These are phyloP conservation scores for Rheum nobile DNA, from an alignment of 148 eudicot species.

Conservation along the genomic window DNA sequence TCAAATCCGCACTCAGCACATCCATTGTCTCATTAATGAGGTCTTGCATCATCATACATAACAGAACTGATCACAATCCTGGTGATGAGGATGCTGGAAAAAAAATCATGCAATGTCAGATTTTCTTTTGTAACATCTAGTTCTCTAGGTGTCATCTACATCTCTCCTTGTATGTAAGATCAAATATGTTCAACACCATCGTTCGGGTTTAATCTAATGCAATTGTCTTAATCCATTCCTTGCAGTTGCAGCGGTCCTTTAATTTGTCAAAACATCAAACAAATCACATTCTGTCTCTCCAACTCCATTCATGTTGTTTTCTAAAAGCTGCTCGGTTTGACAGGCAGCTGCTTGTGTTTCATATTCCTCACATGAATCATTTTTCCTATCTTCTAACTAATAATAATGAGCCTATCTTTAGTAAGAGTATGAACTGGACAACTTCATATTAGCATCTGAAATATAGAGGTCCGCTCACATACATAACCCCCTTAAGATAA, in stretches of 20 bases:
- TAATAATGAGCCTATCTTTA: background rate
- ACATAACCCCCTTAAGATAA: too few species aligned
- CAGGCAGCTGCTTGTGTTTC: too few species aligned
- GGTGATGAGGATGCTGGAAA: slow-evolving; percentile 12
- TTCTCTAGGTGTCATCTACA: background rate
- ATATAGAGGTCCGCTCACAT: too few species aligned
- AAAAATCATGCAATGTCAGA: background rate
- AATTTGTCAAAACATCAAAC: background rate
- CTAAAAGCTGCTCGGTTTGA: too few species aligned
- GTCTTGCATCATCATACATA: background rate
- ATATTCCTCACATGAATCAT: background rate
- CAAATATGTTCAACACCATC: background rate
- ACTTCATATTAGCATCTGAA: background rate
- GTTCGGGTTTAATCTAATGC: background rate
- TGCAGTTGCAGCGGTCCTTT: too few species aligned
- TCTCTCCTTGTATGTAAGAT: background rate
- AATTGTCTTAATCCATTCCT: background rate
- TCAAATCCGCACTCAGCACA: background rate
- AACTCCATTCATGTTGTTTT: too few species aligned
- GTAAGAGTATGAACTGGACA: background rate
- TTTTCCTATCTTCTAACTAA: background rate
- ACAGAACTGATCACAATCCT: slow-evolving; percentile 21
- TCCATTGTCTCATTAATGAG: background rate
- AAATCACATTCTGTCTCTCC: background rate
- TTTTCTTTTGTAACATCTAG: slow-evolving; percentile 1